These are phyloP conservation scores for Salix dunnii DNA, from an alignment of 345 rosid genomes.

Conservation along the genomic window DNA sequence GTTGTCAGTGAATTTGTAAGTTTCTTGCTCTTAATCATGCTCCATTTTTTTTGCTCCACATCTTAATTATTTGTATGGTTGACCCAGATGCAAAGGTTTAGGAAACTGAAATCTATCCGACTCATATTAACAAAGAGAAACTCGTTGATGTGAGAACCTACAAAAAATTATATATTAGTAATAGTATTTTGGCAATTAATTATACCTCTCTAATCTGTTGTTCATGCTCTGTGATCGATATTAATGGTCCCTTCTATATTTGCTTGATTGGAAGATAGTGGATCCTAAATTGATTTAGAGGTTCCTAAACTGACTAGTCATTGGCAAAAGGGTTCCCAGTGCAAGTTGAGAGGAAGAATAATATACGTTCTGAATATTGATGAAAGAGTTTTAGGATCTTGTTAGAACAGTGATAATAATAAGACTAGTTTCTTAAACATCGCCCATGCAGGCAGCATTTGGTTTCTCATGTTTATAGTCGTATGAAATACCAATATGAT, in stretches of 20 bases:
- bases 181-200: not conserved
- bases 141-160: not conserved
- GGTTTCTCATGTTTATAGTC: not conserved
- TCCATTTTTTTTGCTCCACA: not conserved
- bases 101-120: not conserved
- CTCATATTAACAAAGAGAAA: not conserved
- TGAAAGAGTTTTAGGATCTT: not conserved
- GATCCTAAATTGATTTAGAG: not conserved
- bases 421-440: not conserved
- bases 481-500: not conserved
- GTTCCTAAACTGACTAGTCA: not conserved
- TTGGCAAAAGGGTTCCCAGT: not conserved
- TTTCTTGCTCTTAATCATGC: slow-evolving; percentile 19
- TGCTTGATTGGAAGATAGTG: not conserved
- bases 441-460: not conserved
- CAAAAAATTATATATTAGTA: not conserved
- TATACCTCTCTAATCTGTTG: not conserved
- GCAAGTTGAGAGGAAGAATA: not conserved
- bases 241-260: not conserved
- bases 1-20: slow-evolving; percentile 85
- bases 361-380: not conserved
- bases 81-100: not conserved
- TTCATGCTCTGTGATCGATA: not conserved
- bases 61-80: not conserved
- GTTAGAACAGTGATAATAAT: not conserved